Evolutionary conservation across 2,329 filamentous ascomycete species (phyloP).

Genomic region (Drechslerella coelobrocha): DNA sequence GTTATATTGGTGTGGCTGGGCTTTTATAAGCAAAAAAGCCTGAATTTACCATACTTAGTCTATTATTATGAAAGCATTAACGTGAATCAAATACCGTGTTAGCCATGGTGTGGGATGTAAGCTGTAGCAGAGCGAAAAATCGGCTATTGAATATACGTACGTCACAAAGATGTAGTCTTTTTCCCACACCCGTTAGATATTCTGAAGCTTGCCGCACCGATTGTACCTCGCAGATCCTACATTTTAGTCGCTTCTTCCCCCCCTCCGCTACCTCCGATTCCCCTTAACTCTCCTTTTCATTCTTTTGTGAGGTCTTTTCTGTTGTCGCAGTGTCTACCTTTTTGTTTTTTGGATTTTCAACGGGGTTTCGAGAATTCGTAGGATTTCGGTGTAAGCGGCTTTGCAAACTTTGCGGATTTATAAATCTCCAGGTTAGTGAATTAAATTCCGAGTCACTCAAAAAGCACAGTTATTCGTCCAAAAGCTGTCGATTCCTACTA

Average conservation of each 20-base stretch:
- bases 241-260: slow-evolving; percentile 9
- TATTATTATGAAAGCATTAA: neutral
- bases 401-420: no score
- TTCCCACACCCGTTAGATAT: no score
- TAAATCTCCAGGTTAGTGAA: no score
- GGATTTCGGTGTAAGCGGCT: no score
- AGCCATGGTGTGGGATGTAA: neutral
- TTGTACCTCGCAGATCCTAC: slow-evolving; percentile 48
- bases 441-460: no score
- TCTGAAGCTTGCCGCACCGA: no score
- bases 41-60: neutral
- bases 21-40: slow-evolving; percentile 8
- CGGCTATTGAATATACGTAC: neutral
- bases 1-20: slow-evolving; percentile 30
- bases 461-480: no score
- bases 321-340: neutral
- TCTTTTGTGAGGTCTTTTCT: no score
- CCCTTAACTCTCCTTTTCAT: slow-evolving; percentile 12
- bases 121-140: neutral
- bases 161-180: neutral
- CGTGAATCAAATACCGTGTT: neutral
- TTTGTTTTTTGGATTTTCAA: neutral
- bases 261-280: slow-evolving; percentile 38
- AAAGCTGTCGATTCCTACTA: no score
- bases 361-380: no score